Evolutionary conservation across 2,329 filamentous ascomycete genomes (phyloP).

Genomic region (Chrysosphaeria jannelii): DNA sequence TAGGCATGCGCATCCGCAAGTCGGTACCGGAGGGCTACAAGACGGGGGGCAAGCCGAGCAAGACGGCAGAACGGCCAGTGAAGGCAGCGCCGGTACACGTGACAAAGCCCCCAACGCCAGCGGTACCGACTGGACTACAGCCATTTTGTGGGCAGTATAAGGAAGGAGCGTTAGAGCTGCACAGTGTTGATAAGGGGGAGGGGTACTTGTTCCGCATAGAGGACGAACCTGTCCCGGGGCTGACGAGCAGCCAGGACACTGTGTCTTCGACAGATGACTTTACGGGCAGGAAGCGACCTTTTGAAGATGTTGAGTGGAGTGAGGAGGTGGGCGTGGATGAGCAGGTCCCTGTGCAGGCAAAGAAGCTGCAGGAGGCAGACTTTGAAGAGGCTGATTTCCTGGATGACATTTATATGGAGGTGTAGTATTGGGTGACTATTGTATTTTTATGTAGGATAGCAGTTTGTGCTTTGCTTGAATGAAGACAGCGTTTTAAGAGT

Average conservation of each 20-base stretch:
- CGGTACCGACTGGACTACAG: slow-evolving; percentile 16
- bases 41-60: slow-evolving; percentile 20
- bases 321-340: slow-evolving; percentile 5
- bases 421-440: too few relatives aligned
- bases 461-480: too few relatives aligned
- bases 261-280: slow-evolving; percentile 11
- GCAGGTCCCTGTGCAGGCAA: slow-evolving; percentile 7
- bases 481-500: too few relatives aligned
- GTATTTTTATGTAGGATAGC: too few relatives aligned
- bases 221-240: too few relatives aligned
- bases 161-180: slow-evolving; percentile 8
- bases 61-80: background rate
- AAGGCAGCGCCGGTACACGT: background rate
- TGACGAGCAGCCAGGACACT: slow-evolving; percentile 26
- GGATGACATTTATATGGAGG: too few relatives aligned
- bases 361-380: slow-evolving; percentile 21
- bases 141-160: slow-evolving; percentile 18
- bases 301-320: background rate
- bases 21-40: slow-evolving; percentile 86
- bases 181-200: too few relatives aligned
- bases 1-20: slow-evolving; percentile 87
- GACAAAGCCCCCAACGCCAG: background rate
- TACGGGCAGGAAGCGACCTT: background rate
- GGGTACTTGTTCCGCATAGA: too few relatives aligned
- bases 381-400: slow-evolving; percentile 43